A percentile compares a stretch with the other conserved stretches of the same genome.
These are phyloP conservation scores for Boletus mariae DNA, from an alignment of 1,284 basidiomycete genomes.

Conservation along the genomic window DNA sequence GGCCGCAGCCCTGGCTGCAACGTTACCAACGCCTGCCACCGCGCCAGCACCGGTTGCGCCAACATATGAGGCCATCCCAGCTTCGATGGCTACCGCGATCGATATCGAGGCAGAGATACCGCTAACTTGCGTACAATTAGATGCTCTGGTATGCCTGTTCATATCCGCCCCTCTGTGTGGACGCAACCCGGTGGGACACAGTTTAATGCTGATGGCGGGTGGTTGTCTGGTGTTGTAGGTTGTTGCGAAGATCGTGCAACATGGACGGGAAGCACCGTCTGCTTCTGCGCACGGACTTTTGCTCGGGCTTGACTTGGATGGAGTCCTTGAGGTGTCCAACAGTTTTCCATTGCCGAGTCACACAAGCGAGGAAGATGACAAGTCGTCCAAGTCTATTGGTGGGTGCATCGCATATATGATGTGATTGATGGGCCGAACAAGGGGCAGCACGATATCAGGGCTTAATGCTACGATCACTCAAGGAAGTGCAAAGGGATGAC, in stretches of 20 bases:
- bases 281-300: slow-evolving; percentile 79
- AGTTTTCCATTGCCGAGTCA: slow-evolving; percentile 83
- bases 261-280: slow-evolving; percentile 65
- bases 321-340: slow-evolving; percentile 89
- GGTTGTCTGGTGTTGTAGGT: slow-evolving; percentile 49
- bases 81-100: slow-evolving; percentile 85
- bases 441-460: slow-evolving; percentile 74
- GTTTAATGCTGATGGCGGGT: slow-evolving; percentile 12
- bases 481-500: slow-evolving; percentile 92
- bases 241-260: slow-evolving; percentile 91
- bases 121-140: slow-evolving; percentile 73
- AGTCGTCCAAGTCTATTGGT: slow-evolving; percentile 70
- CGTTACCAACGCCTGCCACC: slow-evolving; percentile 64
- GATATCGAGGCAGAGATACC: slow-evolving; percentile 88
- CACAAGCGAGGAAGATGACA: slow-evolving; percentile 69
- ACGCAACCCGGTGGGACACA: not conserved
- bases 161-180: slow-evolving; percentile 2
- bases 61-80: slow-evolving; percentile 77
- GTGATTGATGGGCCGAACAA: slow-evolving; percentile 3
- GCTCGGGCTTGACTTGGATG: slow-evolving; percentile 89
- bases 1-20: slow-evolving; percentile 85
- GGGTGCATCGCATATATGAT: slow-evolving; percentile 28
- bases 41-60: slow-evolving; percentile 59
- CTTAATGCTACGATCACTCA: slow-evolving; percentile 82
- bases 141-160: slow-evolving; percentile 67